Evolutionary conservation across 164 flowering plant species (phyloP).

Genomic region (Nelumbo lutea): DNA sequence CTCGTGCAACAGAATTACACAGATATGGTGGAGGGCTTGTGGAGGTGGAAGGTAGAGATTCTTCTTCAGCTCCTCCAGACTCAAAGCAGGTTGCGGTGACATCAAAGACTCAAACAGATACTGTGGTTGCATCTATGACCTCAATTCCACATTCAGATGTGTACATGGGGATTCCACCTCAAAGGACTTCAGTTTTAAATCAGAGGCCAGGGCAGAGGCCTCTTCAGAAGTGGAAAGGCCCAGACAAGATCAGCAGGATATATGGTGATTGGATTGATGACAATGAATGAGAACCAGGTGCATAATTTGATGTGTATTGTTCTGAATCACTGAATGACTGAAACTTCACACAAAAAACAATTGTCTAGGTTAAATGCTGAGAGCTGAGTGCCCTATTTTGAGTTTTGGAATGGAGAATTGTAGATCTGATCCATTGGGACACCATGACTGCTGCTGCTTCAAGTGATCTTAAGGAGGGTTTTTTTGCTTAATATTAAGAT

Average conservation of each 20-base stretch:
- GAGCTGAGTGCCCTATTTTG: too few relatives aligned
- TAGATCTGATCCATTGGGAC: neutral
- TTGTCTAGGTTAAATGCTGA: too few relatives aligned
- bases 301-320: neutral
- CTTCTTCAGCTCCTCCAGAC: slow-evolving; percentile 43
- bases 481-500: neutral
- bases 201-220: slow-evolving; percentile 64
- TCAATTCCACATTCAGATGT: slow-evolving; percentile 60
- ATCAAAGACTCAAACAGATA: slow-evolving; percentile 41
- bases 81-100: slow-evolving; percentile 45
- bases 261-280: slow-evolving; percentile 99
- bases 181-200: slow-evolving; percentile 46
- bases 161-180: slow-evolving; percentile 64
- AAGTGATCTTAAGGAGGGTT: neutral
- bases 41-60: slow-evolving; percentile 62
- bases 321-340: neutral
- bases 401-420: too few relatives aligned
- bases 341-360: too few relatives aligned
- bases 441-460: neutral
- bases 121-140: slow-evolving; percentile 23
- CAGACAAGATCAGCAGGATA: slow-evolving; percentile 92
- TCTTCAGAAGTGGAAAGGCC: slow-evolving; percentile 92
- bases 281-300: slow-evolving; percentile 40
- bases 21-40: slow-evolving; percentile 82
- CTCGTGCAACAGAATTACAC: slow-evolving; percentile 61